Conservation (phyloP, 192 early-diverging fungal species). For the Endogone sp. region DNA sequence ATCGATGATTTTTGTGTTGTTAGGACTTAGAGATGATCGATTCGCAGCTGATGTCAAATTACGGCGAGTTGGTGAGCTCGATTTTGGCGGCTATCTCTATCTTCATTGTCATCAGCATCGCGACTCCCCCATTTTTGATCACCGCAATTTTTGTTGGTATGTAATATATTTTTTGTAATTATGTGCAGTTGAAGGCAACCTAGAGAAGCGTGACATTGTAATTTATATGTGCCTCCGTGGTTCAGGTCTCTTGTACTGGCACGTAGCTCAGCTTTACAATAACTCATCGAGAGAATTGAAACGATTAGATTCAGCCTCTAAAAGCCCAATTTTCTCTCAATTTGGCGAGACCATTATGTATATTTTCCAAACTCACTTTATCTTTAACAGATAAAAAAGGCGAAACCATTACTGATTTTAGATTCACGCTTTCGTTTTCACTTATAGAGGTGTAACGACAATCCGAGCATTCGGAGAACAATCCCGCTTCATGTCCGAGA, state of each 20-base stretch:
- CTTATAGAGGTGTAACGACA: constrained; percentile 64
- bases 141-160: constrained; percentile 31
- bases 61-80: constrained; percentile 11
- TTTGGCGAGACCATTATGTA: constrained; percentile 73
- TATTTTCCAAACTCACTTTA: no score
- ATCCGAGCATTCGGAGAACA: constrained; percentile 79
- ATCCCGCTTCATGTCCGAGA: constrained; percentile 59
- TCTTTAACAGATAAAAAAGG: no score
- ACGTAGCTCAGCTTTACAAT: constrained; percentile 64
- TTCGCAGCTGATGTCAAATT: constrained; percentile 16
- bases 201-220: neutral
- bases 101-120: constrained; percentile 26
- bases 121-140: constrained; percentile 37
- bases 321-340: constrained; percentile 75
- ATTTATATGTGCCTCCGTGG: no score
- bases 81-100: constrained; percentile 10
- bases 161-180: neutral
- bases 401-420: neutral
- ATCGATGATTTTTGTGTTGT: neutral
- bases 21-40: constrained; percentile 54
- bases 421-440: no score
- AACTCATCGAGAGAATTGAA: constrained; percentile 83
- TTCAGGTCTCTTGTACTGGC: constrained; percentile 45
- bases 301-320: constrained; percentile 73
- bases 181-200: neutral